Evolutionary conservation across 1,139 yeast genomes (phyloP).

Genomic region (Geotrichum fermentans): DNA sequence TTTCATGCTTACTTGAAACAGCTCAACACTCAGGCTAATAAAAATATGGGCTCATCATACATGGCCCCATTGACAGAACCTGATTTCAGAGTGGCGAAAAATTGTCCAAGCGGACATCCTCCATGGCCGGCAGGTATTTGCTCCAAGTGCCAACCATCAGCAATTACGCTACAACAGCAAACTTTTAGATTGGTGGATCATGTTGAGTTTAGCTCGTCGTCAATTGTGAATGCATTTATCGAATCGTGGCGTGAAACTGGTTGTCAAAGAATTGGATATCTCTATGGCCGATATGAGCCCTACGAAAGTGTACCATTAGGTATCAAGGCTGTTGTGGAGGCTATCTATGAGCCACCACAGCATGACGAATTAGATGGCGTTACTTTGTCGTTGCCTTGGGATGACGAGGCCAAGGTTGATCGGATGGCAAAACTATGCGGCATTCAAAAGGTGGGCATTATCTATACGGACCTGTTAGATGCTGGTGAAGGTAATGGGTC

Average conservation of each 20-base stretch:
- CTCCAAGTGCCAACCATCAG: conserved; percentile 95
- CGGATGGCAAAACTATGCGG: conserved; percentile 59
- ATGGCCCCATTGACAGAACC: conserved; percentile 79
- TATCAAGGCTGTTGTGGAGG: conserved; percentile 87
- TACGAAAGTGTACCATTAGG: conserved; percentile 88
- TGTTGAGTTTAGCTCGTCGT: conserved; percentile 77
- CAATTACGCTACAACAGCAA: conserved; percentile 87
- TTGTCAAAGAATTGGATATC: conserved; percentile 74
- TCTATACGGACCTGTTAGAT: conserved; percentile 87
- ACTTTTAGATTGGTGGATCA: conserved; percentile 95
- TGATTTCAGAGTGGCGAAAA: conserved; percentile 55
- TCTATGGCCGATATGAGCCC: conserved; percentile 74
- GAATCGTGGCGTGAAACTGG: conserved; percentile 91
- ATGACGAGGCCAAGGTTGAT: conserved; percentile 46
- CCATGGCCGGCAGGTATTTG: conserved; percentile 95
- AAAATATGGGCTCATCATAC: conserved; percentile 59
- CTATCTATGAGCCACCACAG: conserved; percentile 92
- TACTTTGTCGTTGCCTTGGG: conserved; percentile 57
- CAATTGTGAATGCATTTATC: conserved; percentile 72
- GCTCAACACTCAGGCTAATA: conserved; percentile 64
- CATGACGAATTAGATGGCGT: conserved; percentile 81
- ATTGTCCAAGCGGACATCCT: conserved; percentile 76
- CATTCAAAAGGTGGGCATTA: conserved; percentile 67
- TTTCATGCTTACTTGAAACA: conserved; percentile 79
- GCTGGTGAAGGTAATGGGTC: conserved; percentile 82